phyloP scores from a whole-genome alignment of 805 yeast genomes.

The Candida ovalis region DNA sequence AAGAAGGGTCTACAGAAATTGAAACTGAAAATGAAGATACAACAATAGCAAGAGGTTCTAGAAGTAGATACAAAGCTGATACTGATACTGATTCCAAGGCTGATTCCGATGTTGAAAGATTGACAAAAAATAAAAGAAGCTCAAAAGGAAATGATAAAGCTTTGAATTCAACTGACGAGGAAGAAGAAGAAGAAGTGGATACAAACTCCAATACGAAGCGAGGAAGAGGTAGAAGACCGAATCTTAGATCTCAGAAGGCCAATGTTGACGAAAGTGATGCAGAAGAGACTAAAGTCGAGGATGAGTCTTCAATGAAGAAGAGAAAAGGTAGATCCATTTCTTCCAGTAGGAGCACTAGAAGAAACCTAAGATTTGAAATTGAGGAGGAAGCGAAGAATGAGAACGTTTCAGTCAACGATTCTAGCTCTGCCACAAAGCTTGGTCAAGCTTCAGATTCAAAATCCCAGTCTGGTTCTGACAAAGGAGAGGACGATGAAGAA shows the following conservation, averaged over 20 bases:
- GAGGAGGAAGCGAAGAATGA: slow-evolving; percentile 11
- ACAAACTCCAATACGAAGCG: slow-evolving; percentile 1
- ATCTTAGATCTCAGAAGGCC: not conserved
- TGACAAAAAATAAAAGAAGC: slow-evolving; percentile 1
- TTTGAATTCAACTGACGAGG: slow-evolving; percentile 5
- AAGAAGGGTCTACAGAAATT: slow-evolving; percentile 3
- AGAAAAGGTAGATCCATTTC: slow-evolving; percentile 9
- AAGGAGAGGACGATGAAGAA: slow-evolving; percentile 3
- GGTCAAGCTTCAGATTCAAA: slow-evolving; percentile 4
- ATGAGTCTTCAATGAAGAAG: not conserved
- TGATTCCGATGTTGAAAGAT: slow-evolving; percentile 1
- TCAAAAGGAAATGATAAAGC: not conserved
- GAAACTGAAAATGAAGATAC: slow-evolving; percentile 4
- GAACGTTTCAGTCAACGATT: slow-evolving; percentile 2
- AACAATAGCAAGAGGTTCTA: slow-evolving; percentile 9
- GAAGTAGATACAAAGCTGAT: slow-evolving; percentile 8
- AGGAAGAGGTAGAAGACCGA: slow-evolving; percentile 3
- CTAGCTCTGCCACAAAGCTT: not conserved
- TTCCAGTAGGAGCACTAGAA: slow-evolving; percentile 12
- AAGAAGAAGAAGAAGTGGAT: slow-evolving; percentile 2
- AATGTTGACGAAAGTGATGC: not conserved
- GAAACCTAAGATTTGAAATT: slow-evolving; percentile 15
- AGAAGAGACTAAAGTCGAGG: not conserved
- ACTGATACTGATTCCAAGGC: slow-evolving; percentile 1
- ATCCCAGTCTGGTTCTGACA: not conserved